Percentiles rank a stretch among this genome's conserved stretches.
Conservation (phyloP, 345 rosid genomes). For the Camelina sativa region DNA sequence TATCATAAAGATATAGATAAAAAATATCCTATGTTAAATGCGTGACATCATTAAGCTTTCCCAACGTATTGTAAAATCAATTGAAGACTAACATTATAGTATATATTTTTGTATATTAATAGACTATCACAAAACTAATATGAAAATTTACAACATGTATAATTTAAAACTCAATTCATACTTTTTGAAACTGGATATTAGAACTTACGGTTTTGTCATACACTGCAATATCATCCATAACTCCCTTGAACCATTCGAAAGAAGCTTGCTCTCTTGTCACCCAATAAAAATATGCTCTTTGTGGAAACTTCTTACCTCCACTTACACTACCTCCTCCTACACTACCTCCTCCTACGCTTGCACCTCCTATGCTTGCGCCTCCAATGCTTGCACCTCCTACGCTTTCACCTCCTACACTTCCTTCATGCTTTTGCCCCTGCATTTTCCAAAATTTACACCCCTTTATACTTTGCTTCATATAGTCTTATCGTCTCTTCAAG, state of each 20-base stretch:
- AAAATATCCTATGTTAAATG: not conserved
- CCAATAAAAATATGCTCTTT: slow-evolving; percentile 97
- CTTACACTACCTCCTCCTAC: slow-evolving; percentile 36
- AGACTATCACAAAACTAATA: not conserved
- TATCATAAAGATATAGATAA: not conserved
- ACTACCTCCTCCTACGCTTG: slow-evolving; percentile 35
- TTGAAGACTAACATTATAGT: no score
- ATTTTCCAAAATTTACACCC: slow-evolving; percentile 11
- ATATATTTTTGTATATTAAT: no score
- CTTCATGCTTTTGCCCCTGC: slow-evolving; percentile 34
- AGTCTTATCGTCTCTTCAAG: not conserved
- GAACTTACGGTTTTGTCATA: slow-evolving; percentile 61
- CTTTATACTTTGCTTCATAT: not conserved
- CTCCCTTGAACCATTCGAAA: slow-evolving; percentile 98
- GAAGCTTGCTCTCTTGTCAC: slow-evolving; percentile 95
- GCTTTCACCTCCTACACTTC: slow-evolving; percentile 34
- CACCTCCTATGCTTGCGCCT: slow-evolving; percentile 32
- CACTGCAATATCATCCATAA: slow-evolving; percentile 95
- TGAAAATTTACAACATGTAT: not conserved
- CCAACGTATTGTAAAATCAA: not conserved
- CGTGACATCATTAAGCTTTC: not conserved
- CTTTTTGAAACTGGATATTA: not conserved
- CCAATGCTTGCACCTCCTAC: slow-evolving; percentile 10
- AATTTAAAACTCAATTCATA: not conserved
- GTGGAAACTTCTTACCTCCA: slow-evolving; percentile 55